Evolutionary conservation across 2,329 filamentous ascomycete species (phyloP), one percentile per base, ranked within the genome.

Genomic region (Magnaporthales sp.): DNA sequence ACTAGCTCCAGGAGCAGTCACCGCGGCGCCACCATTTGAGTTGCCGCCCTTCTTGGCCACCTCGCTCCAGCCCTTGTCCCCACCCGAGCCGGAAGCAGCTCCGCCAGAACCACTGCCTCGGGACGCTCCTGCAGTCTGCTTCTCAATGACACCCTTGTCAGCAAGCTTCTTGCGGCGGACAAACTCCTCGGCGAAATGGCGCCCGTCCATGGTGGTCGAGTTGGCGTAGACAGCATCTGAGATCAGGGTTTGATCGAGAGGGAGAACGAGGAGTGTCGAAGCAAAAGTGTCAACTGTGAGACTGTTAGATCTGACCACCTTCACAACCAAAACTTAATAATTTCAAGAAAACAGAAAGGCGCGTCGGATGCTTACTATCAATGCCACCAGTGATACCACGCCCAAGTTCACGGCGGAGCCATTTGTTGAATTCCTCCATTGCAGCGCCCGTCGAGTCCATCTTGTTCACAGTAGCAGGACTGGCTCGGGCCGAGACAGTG

Each of bases 151-250:
- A 54, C 95, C 95, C 80, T 93, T 95, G 72, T 98, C 94, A 0
- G 95, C 94, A 1, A 96, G 86, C 83, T 91, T 96, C 80, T 93
- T 94, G 72, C 94, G 93, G 38, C 93, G 91, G 68, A 98, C 86
- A 74, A 95, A 99, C 77, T 99, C 95, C 68, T 96, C 91, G 0
- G 92, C 93, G 74, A 98, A 98, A 74, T 96, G 92, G 64, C 91
- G 90, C 0, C 92, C 93, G 74, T 99, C 93, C 78, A 99, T 91
- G 0, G 93, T 96, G 73, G 89, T 90, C 1, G 92, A 96, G 75
- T 88, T 90, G 67, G 87, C 87, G 77, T 98, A 97, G 26, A 98
- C 90, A 9, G 91, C 91, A 75, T 98, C 95, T 13, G 92, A 91
- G 72, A 99, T 93, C 71, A 98, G 85, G 68, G 91, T 87, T 15